These are phyloP conservation scores for Euphorbia tirucalli DNA, from an alignment of 345 rosid species.

Conservation along the genomic window DNA sequence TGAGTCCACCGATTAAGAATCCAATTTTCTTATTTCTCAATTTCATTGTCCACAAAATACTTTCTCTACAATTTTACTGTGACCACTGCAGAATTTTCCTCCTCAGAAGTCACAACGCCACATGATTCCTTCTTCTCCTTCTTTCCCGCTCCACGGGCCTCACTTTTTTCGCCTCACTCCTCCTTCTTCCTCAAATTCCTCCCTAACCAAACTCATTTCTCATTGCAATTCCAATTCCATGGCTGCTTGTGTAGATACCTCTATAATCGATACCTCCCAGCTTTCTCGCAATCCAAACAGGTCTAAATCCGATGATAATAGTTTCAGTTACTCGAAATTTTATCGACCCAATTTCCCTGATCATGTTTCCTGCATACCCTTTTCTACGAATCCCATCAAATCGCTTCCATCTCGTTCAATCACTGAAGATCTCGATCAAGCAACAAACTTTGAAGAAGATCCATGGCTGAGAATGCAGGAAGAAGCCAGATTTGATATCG, in stretches of 20 bases:
- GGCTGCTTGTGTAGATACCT: conserved; percentile 76
- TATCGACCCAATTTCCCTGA: conserved; percentile 42
- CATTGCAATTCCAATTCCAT: conserved; percentile 36
- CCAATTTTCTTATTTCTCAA: no score
- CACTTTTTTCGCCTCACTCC: no score
- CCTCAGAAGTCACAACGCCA: no score
- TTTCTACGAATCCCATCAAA: conserved; percentile 30
- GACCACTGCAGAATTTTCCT: no score
- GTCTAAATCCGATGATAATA: conserved; percentile 38
- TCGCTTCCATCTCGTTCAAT: conserved; percentile 29
- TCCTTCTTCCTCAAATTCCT: no score
- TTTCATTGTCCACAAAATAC: no score
- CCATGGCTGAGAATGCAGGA: conserved; percentile 62
- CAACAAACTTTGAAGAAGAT: conserved; percentile 23
- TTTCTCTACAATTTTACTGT: no score
- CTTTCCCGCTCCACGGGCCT: no score
- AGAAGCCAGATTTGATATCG: conserved; percentile 62
- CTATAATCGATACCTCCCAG: conserved; percentile 34
- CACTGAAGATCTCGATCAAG: conserved; percentile 27
- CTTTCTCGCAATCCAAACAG: conserved; percentile 46
- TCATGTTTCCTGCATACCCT: conserved; percentile 29
- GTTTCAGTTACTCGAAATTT: conserved; percentile 29
- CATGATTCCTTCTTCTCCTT: no score
- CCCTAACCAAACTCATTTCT: no score
- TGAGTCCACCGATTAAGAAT: no score